Evolutionary conservation across 805 yeast species (phyloP).

Genomic region (Komagataella phaffii): DNA sequence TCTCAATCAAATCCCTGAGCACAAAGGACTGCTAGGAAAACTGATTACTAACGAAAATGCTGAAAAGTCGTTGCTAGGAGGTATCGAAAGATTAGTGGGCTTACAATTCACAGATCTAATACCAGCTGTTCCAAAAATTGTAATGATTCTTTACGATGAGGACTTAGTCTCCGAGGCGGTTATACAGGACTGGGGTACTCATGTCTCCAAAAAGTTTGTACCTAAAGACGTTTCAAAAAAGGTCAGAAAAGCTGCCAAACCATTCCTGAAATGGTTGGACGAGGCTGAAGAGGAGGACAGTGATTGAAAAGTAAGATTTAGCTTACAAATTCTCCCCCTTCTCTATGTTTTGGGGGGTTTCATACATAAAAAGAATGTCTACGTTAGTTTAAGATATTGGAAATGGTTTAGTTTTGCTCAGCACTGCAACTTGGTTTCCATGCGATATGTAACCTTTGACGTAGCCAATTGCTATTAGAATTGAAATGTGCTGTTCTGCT

Average conservation of each 20-base stretch:
- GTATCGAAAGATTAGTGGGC: constrained; percentile 88
- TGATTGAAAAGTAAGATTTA: constrained; percentile 17
- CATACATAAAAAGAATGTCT: background rate
- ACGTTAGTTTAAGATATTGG: constrained; percentile 22
- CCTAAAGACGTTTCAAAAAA: constrained; percentile 85
- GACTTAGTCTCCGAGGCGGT: constrained; percentile 81
- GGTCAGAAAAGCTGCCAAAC: constrained; percentile 93
- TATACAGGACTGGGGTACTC: constrained; percentile 75
- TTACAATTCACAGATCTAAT: constrained; percentile 59
- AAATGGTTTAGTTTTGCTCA: constrained; percentile 65
- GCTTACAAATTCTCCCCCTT: background rate
- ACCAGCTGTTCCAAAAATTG: constrained; percentile 64
- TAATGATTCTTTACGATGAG: constrained; percentile 68
- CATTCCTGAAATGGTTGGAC: constrained; percentile 88
- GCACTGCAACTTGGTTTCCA: constrained; percentile 55
- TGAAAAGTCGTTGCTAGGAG: constrained; percentile 89
- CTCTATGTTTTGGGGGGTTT: background rate
- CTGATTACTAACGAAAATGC: constrained; percentile 52
- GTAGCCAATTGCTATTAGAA: constrained; percentile 41
- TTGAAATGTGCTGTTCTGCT: constrained; percentile 59
- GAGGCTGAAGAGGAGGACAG: constrained; percentile 74
- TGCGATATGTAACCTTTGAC: constrained; percentile 80
- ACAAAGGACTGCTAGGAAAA: constrained; percentile 74
- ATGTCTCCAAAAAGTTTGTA: constrained; percentile 85
- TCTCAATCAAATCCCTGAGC: constrained; percentile 56